Percentiles rank a stretch among this genome's conserved stretches.
phyloP scores from a whole-genome alignment of 176 grass and related monocot species.

The Aegilops sharonensis region DNA sequence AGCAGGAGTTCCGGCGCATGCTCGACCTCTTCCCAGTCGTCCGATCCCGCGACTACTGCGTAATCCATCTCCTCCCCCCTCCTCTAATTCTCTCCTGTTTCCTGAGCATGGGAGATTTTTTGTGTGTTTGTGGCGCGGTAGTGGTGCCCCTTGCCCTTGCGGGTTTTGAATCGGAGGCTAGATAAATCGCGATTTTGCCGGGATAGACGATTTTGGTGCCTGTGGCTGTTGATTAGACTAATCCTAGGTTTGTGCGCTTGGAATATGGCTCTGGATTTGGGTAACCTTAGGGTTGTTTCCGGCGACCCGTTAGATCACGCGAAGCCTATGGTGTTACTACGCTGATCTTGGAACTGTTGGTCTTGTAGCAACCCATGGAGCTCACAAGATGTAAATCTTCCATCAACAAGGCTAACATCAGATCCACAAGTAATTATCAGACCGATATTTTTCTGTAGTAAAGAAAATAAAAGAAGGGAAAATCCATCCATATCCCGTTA shows the following conservation, averaged over 20 bases:
- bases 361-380: background rate
- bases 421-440: background rate
- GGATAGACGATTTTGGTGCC: background rate
- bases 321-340: background rate
- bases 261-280: constrained; percentile 1
- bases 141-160: background rate
- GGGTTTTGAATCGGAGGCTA: background rate
- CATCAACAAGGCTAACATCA: background rate
- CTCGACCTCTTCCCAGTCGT: constrained; percentile 90
- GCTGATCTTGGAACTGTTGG: background rate
- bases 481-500: background rate
- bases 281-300: background rate
- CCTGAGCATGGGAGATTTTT: background rate
- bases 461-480: background rate
- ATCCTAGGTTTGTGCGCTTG: background rate
- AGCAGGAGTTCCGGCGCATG: constrained; percentile 74
- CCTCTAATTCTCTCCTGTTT: background rate
- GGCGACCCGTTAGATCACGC: background rate
- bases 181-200: background rate
- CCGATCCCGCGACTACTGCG: constrained; percentile 70
- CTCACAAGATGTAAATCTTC: background rate
- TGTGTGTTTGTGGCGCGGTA: background rate
- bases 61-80: constrained; percentile 35
- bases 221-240: background rate
- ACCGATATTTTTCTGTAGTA: background rate